Base-by-base conservation (phyloP, 139 green algal species). In the Chlorella sp. region DNA sequence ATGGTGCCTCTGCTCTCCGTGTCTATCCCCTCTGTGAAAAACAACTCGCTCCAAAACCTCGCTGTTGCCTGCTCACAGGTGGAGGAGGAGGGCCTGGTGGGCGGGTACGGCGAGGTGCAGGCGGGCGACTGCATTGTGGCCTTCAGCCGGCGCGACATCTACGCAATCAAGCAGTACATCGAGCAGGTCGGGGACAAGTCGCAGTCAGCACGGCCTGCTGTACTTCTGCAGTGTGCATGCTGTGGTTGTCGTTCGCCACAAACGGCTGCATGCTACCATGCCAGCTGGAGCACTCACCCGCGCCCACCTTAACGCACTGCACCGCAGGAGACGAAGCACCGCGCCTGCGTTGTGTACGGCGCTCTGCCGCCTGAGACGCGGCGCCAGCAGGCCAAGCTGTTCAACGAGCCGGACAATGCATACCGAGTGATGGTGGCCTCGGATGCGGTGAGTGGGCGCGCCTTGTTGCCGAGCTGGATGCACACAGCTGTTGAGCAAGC, bases 111-210 rank as follows among this genome's bases (percentile, higher is more conserved):
- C 0, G 83, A 73, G 32, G 91, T 98, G 48, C 73, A 93, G 90
- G 84, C 90, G 8, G 97, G 97, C 0, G 97, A 99, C 91, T 97
- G 92, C 82, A 82, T 99, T 13, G 96, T 99, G 28, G 96, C 95
- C 38, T 99, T 99, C 88, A 95, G 89, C 19, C 89, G 94, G n/a
- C 58, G 62, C 0, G 90, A 93, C 65, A 97, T 98, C 65, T 98
- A 94, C 82, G 65, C 89, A 65, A 93, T 98, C 56, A 95, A 94
- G 83, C 38, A 85, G 62, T 34, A 91, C 38, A 86, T 96, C 16
- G 93, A 96, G 88, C 77, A 83, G 72, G 72, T 78, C 22, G 20
- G 65, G 34, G 60, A 32, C n/a, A 6, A 75, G 44, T 36, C 14
- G 32, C 32, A 76, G 70, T 16, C 70, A 56, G 26, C 9, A 40